These are phyloP conservation scores for Ustulina deusta DNA, from an alignment of 2,329 filamentous ascomycete genomes.

Conservation along the genomic window DNA sequence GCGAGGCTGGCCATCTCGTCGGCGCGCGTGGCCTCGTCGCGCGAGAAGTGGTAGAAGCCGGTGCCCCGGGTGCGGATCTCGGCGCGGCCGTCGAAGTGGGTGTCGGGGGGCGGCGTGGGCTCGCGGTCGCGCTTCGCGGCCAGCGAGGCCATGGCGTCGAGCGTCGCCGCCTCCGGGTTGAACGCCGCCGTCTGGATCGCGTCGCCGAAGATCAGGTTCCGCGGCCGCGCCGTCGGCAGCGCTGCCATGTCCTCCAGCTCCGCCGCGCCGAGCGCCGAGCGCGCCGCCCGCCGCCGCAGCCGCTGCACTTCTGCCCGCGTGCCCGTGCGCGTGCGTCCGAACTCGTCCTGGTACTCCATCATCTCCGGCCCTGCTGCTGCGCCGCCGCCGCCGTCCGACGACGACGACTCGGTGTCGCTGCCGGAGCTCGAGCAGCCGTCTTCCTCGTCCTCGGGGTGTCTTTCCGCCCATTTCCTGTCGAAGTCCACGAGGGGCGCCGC, in stretches of 20 bases:
- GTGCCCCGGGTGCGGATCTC: conserved; percentile 91
- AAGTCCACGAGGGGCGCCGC: conserved; percentile 86
- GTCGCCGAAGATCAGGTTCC: conserved; percentile 84
- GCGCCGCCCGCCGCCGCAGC: conserved; percentile 67
- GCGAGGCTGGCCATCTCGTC: conserved; percentile 81
- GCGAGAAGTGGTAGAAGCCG: conserved; percentile 90
- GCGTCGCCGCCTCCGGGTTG: conserved; percentile 72
- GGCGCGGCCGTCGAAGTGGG: conserved; percentile 85
- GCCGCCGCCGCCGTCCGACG: conserved; percentile 56
- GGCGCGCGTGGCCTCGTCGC: conserved; percentile 72
- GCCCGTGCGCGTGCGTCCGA: conserved; percentile 82
- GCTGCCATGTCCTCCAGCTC: conserved; percentile 78
- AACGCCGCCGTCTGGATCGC: conserved; percentile 87
- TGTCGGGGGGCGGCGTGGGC: conserved; percentile 80
- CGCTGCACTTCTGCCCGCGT: conserved; percentile 76
- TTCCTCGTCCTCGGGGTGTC: conserved; percentile 63
- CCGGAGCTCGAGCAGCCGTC: conserved; percentile 56
- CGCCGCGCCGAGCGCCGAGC: conserved; percentile 65
- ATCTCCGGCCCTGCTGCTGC: conserved; percentile 61
- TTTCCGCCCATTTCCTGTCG: conserved; percentile 93
- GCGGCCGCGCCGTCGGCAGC: conserved; percentile 68
- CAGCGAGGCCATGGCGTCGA: conserved; percentile 79
- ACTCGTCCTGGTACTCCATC: conserved; percentile 93
- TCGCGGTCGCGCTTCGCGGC: conserved; percentile 82
- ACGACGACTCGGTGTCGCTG: conserved; percentile 75